phyloP scores from a whole-genome alignment of 2,329 filamentous ascomycete species.

The Aureobasidium vineae region DNA sequence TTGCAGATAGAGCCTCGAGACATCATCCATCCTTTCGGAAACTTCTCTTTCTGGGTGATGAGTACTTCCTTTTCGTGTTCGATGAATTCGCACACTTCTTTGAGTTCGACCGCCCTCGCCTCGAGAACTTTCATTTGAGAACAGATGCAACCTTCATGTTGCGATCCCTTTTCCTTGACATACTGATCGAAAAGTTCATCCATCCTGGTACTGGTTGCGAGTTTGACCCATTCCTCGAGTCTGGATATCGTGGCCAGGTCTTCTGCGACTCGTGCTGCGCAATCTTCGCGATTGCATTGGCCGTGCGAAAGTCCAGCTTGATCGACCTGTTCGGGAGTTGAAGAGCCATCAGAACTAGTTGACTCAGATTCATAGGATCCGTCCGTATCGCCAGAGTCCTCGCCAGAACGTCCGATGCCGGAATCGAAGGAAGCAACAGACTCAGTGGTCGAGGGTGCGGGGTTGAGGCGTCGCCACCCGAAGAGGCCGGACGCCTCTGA shows the following conservation, averaged over 20 bases:
- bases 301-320: background rate
- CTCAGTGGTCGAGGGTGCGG: background rate
- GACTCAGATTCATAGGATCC: background rate
- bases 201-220: background rate
- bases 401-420: background rate
- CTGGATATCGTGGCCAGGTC: background rate
- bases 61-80: background rate
- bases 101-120: background rate
- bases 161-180: background rate
- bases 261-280: background rate
- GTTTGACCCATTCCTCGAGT: background rate
- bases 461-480: background rate
- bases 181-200: background rate
- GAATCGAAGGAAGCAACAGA: background rate
- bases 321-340: background rate
- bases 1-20: background rate
- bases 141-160: background rate
- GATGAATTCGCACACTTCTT: background rate
- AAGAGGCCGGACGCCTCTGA: background rate
- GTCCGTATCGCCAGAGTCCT: background rate
- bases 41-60: background rate
- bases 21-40: background rate
- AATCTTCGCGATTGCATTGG: background rate
- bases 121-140: background rate
- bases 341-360: background rate